Evolutionary conservation across 176 grass and related monocot species (phyloP).

Genomic region (Bothriochloa decipiens): DNA sequence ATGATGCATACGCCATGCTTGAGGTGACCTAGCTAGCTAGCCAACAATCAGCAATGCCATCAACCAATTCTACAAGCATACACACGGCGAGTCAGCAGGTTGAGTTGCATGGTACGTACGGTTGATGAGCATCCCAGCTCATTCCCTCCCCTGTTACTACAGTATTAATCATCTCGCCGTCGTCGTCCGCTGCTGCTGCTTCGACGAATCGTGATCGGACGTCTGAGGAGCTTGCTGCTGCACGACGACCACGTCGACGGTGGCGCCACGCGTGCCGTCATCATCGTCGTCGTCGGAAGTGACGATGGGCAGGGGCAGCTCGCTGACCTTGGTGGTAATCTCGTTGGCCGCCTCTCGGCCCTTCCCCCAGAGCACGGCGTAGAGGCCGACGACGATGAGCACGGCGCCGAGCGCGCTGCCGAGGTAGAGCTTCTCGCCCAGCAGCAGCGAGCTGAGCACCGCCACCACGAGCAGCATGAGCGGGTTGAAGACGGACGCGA

Average conservation of each 20-base stretch:
- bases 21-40: too few species aligned
- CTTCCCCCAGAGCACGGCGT: constrained; percentile 90
- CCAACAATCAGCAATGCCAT: too few species aligned
- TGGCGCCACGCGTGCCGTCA: background rate
- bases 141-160: background rate
- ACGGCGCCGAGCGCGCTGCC: constrained; percentile 68
- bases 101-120: too few species aligned
- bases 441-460: constrained; percentile 69
- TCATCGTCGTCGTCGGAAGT: background rate
- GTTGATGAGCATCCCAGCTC: background rate
- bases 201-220: background rate
- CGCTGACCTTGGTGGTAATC: constrained; percentile 26
- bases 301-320: background rate
- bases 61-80: too few species aligned
- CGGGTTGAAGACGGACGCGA: constrained; percentile 85
- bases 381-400: constrained; percentile 72
- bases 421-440: constrained; percentile 71
- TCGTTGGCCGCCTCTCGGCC: constrained; percentile 44
- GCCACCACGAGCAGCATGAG: constrained; percentile 77
- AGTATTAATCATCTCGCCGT: background rate
- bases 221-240: background rate
- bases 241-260: constrained; percentile 43
- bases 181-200: background rate
- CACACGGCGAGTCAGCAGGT: background rate
- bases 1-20: too few species aligned